A percentile compares a stretch with the other conserved stretches of the same genome.
These are phyloP conservation scores for Adansonia gregorii DNA, from an alignment of 441 rosid genomes.

Conservation along the genomic window DNA sequence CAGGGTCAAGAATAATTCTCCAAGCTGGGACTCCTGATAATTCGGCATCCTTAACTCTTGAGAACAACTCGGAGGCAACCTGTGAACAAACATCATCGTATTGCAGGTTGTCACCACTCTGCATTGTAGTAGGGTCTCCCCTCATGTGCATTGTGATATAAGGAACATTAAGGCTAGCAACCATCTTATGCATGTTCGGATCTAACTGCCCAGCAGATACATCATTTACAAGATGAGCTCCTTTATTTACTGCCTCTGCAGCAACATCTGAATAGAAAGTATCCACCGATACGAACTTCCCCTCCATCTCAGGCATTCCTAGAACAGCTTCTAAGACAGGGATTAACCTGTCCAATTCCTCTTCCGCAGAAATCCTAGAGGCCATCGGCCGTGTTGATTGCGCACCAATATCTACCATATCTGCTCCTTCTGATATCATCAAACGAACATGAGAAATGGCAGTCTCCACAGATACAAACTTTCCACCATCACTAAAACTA, in stretches of 20 bases:
- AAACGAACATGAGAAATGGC: constrained; percentile 70
- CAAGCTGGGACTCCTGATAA: constrained; percentile 81
- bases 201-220: constrained; percentile 85
- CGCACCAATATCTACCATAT: constrained; percentile 87
- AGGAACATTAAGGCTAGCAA: constrained; percentile 74
- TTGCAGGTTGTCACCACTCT: constrained; percentile 63
- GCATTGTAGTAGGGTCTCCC: constrained; percentile 90
- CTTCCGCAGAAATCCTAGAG: constrained; percentile 56
- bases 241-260: constrained; percentile 72
- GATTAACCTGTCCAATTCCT: constrained; percentile 73
- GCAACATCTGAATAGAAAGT: constrained; percentile 91
- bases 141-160: constrained; percentile 95
- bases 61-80: constrained; percentile 72
- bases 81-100: constrained; percentile 67
- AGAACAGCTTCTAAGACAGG: constrained; percentile 75
- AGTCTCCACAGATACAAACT: constrained; percentile 63
- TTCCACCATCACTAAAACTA: constrained; percentile 96
- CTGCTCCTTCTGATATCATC: constrained; percentile 82
- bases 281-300: constrained; percentile 79
- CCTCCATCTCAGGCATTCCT: constrained; percentile 82
- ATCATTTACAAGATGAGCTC: constrained; percentile 89
- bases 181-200: constrained; percentile 62
- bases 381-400: constrained; percentile 95
- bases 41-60: constrained; percentile 66
- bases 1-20: constrained; percentile 91